Base-by-base conservation (phyloP, 768 basidiomycete species). In the Rhodotorula sphaerocarpa region DNA sequence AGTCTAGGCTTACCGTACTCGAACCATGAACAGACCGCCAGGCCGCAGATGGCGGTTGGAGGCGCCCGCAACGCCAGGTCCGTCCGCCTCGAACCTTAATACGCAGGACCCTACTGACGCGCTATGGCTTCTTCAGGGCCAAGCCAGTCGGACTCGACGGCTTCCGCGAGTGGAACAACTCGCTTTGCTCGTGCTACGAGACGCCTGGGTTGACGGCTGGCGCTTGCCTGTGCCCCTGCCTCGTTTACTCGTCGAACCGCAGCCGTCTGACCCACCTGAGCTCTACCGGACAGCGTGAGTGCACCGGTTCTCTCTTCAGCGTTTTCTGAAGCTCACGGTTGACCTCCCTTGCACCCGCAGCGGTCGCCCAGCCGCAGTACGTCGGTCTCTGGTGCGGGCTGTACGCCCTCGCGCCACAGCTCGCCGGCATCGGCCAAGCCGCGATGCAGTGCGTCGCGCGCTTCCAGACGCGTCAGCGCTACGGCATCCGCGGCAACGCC, bases 361-460 rank as follows among this genome's bases (percentile, higher is more conserved):
- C 67, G 5, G 20, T 39, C 52, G 42, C 52, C 14, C 55, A 56
- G 2, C 59, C 63, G n/a, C 41, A 51, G 25, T 34, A 33, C 36
- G 6, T 58, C 47, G 57, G 59, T 30, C 53, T 61, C n/a, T 61
- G 48, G 48, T 65, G 63, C 50, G 21, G 56, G 43, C 39, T 69
- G 15, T 63, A 69, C 54, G 20, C 60, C 0, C 54, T 67, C 58
- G 47, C 61, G 18, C 61, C 58, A 0, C 58, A 59, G 34, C 27
- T 64, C 33, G 47, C 47, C 44, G 66, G 66, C n/a, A n/a, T 67
- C 44, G 66, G 66, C 9, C 63, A 69, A 16, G 27, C 55, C 33
- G 50, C 50, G 21, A n/a, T 69, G 25, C 63, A 69, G 53, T 65
- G 56, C 50, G 48, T 69, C 53, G 23, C 56, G 14, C 48, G 67